Percentiles rank a stretch among this genome's conserved stretches.
Conservation (phyloP, 345 rosid genomes). For the Zanthoxylum bungeanum region DNA sequence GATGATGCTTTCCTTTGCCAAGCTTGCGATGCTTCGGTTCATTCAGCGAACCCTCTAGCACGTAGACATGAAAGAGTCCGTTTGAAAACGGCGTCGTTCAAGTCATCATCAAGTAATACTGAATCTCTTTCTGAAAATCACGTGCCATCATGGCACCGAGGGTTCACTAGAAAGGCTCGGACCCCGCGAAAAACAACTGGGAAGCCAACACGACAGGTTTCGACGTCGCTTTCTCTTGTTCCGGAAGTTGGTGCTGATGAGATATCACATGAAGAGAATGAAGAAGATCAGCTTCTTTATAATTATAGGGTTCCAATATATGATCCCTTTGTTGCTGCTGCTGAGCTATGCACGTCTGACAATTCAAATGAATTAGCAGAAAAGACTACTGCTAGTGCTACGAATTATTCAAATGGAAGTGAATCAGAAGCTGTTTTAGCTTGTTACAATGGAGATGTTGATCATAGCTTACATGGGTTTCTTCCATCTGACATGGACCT, state of each 20-base stretch:
- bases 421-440: constrained; percentile 14
- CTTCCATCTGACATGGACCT: constrained; percentile 81
- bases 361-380: constrained; percentile 24
- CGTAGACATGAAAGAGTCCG: constrained; percentile 83
- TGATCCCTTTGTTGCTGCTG: constrained; percentile 55
- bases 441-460: constrained; percentile 18
- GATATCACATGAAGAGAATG: constrained; percentile 46
- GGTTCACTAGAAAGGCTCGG: constrained; percentile 80
- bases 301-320: constrained; percentile 82
- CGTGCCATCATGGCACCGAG: constrained; percentile 65
- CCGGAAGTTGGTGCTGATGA: constrained; percentile 77
- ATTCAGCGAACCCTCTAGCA: constrained; percentile 85
- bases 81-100: constrained; percentile 54
- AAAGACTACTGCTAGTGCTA: background rate
- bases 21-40: constrained; percentile 73
- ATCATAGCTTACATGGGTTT: constrained; percentile 41
- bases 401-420: constrained; percentile 3
- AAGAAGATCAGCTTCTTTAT: constrained; percentile 77
- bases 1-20: constrained; percentile 99
- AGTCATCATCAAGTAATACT: constrained; percentile 20
- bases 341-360: constrained; percentile 44
- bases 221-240: constrained; percentile 41
- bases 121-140: constrained; percentile 1
- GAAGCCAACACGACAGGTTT: constrained; percentile 6
- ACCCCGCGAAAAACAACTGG: constrained; percentile 48